These are phyloP conservation scores for Halteria grandinella DNA, from an alignment of 73 alveolate genomes.

Conservation along the genomic window DNA sequence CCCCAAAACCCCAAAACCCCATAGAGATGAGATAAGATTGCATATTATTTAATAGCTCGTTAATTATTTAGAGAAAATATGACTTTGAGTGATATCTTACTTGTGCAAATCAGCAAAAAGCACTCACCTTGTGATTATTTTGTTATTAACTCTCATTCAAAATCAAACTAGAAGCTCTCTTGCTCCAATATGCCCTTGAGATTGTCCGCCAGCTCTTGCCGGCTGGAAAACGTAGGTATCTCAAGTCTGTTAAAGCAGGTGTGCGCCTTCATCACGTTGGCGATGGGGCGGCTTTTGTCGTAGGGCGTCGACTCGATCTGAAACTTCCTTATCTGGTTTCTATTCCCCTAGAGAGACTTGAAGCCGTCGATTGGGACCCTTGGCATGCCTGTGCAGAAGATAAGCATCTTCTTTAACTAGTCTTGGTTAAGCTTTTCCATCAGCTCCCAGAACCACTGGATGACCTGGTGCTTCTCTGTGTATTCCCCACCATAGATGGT, in stretches of 20 bases:
- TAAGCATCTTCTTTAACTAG: slow-evolving; percentile 82
- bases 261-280: slow-evolving; percentile 95
- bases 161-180: slow-evolving; percentile 32
- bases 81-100: too few relatives aligned
- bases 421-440: slow-evolving; percentile 74
- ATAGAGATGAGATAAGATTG: too few relatives aligned
- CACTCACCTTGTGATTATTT: too few relatives aligned
- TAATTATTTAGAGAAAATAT: too few relatives aligned
- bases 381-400: slow-evolving; percentile 94
- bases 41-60: too few relatives aligned
- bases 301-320: slow-evolving; percentile 10
- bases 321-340: slow-evolving; percentile 11
- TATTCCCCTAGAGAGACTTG: slow-evolving; percentile 69
- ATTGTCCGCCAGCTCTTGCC: slow-evolving; percentile 20
- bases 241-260: slow-evolving; percentile 97
- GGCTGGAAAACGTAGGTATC: slow-evolving; percentile 73
- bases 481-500: slow-evolving; percentile 87
- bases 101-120: too few relatives aligned
- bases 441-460: slow-evolving; percentile 97
- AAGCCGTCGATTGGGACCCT: slow-evolving; percentile 97
- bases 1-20: too few relatives aligned
- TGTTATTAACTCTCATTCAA: too few relatives aligned
- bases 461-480: slow-evolving; percentile 77
- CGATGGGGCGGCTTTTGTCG: too few relatives aligned
- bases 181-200: slow-evolving; percentile 10